Percentiles rank a stretch among this genome's conserved stretches.
phyloP scores from a whole-genome alignment of 192 early-diverging fungal species.

The Spinellus fusiger region DNA sequence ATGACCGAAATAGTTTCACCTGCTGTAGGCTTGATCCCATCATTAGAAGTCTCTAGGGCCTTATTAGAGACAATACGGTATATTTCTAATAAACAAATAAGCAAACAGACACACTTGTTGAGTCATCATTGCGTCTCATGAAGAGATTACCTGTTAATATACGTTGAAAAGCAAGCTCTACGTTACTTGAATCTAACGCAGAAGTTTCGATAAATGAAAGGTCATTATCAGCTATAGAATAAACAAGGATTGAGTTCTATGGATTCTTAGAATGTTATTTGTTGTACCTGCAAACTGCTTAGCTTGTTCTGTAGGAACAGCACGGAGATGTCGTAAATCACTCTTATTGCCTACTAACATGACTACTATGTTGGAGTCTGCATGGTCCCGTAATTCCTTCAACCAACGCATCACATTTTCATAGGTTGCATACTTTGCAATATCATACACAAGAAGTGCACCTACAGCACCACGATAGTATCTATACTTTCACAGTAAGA shows the following conservation, averaged over 20 bases:
- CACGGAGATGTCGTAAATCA: constrained; percentile 92
- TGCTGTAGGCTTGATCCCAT: constrained; percentile 61
- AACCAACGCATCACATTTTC: constrained; percentile 97
- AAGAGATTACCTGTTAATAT: constrained; percentile 77
- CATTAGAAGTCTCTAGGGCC: constrained; percentile 77
- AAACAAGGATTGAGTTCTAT: not conserved
- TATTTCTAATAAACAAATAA: constrained; percentile 56
- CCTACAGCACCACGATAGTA: constrained; percentile 99
- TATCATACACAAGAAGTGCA: constrained; percentile 95
- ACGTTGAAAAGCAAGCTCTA: constrained; percentile 94
- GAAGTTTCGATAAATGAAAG: constrained; percentile 99
- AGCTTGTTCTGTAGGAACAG: constrained; percentile 97
- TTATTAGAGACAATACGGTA: constrained; percentile 98
- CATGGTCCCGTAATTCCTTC: constrained; percentile 96
- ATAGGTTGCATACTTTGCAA: constrained; percentile 92
- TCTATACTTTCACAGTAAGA: constrained; percentile 25
- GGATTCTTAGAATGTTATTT: not conserved
- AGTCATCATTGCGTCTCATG: not conserved
- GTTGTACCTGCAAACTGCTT: constrained; percentile 87
- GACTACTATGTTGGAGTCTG: constrained; percentile 97
- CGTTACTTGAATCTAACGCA: constrained; percentile 94
- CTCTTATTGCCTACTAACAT: constrained; percentile 99
- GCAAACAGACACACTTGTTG: not conserved
- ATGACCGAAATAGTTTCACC: constrained; percentile 68
- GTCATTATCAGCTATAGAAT: constrained; percentile 18